A percentile compares a stretch with the other conserved stretches of the same genome.
Evolutionary conservation across 805 yeast species (phyloP).

Genomic region (Candida piceae): DNA sequence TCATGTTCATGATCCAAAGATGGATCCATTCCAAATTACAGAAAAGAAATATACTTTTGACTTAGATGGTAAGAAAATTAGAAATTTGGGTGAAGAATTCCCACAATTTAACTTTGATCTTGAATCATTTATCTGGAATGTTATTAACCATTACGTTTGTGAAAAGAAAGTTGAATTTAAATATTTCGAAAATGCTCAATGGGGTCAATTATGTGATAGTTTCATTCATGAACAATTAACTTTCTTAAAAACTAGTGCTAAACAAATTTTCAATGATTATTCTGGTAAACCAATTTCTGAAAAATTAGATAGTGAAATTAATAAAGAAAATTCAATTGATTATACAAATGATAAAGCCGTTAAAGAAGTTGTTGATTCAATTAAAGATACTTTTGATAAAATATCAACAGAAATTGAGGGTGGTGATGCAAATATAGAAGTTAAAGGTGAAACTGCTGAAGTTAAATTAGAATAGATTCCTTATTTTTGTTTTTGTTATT

Average conservation of each 20-base stretch:
- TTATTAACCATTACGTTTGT: slow-evolving; percentile 30
- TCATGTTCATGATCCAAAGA: slow-evolving; percentile 52
- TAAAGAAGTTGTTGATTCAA: too few species aligned
- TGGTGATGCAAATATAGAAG: too few species aligned
- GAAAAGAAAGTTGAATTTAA: slow-evolving; percentile 21
- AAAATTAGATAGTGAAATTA: background rate
- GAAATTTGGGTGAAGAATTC: slow-evolving; percentile 33
- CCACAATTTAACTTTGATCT: slow-evolving; percentile 28
- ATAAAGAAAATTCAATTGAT: too few species aligned
- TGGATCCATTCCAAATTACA: slow-evolving; percentile 43
- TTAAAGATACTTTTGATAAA: too few species aligned
- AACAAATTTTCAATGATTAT: slow-evolving; percentile 18
- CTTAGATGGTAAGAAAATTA: slow-evolving; percentile 25
- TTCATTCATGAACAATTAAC: slow-evolving; percentile 26
- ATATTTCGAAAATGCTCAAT: slow-evolving; percentile 18
- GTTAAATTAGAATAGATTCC: too few species aligned
- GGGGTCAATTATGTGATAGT: slow-evolving; percentile 21
- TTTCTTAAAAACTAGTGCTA: slow-evolving; percentile 20
- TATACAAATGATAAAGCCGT: too few species aligned
- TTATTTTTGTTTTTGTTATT: too few species aligned
- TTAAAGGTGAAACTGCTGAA: too few species aligned
- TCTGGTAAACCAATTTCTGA: background rate
- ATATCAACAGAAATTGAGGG: too few species aligned
- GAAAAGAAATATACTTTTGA: slow-evolving; percentile 25
- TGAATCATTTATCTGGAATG: slow-evolving; percentile 30